These are phyloP conservation scores for Capsicum baccatum DNA, from an alignment of 257 asterid genomes.

Conservation along the genomic window DNA sequence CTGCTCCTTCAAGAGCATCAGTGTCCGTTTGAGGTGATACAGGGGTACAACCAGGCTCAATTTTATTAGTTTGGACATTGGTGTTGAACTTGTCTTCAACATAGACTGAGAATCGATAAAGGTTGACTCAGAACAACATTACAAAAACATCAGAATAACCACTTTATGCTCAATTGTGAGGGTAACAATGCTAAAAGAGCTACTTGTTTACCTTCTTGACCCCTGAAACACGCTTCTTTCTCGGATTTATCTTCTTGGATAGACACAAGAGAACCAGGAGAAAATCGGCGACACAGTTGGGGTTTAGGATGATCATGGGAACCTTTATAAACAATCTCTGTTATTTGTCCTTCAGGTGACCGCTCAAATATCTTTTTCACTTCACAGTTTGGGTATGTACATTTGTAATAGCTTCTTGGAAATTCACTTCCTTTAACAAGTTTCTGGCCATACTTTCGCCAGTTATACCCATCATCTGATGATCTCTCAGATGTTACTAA, in stretches of 20 bases:
- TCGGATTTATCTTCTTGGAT: slow-evolving; percentile 78
- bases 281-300: slow-evolving; percentile 68
- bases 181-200: not conserved
- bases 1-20: slow-evolving; percentile 61
- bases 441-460: slow-evolving; percentile 42
- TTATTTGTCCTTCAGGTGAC: slow-evolving; percentile 30
- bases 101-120: slow-evolving; percentile 29
- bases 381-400: slow-evolving; percentile 32
- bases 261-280: slow-evolving; percentile 73
- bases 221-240: slow-evolving; percentile 49
- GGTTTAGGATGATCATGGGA: slow-evolving; percentile 33
- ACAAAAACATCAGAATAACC: not conserved
- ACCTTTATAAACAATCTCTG: slow-evolving; percentile 59
- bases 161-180: not conserved
- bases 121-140: not conserved
- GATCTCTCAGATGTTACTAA: slow-evolving; percentile 72
- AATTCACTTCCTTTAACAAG: slow-evolving; percentile 39
- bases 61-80: slow-evolving; percentile 39
- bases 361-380: slow-evolving; percentile 42
- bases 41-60: slow-evolving; percentile 69
- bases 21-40: slow-evolving; percentile 72
- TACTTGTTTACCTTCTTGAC: slow-evolving; percentile 67
- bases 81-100: slow-evolving; percentile 59
- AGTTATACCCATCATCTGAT: slow-evolving; percentile 40
- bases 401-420: slow-evolving; percentile 41